A percentile compares a stretch with the other conserved stretches of the same genome.
These are phyloP conservation scores for Alternaria ventricosa DNA, from an alignment of 2,329 filamentous ascomycete species.

Conservation along the genomic window DNA sequence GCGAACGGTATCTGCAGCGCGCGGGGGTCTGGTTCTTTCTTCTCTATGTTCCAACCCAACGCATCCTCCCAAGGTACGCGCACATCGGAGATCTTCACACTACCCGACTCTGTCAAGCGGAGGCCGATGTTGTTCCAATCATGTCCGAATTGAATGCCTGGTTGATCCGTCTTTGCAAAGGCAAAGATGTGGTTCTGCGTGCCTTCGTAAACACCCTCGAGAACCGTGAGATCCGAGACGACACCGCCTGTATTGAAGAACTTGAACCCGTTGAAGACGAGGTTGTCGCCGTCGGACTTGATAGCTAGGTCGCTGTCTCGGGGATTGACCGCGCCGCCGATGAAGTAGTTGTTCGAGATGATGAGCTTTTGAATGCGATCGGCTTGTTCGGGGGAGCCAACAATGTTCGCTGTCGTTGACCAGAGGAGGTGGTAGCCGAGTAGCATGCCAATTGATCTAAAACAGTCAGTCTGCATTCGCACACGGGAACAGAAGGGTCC, in stretches of 20 bases:
- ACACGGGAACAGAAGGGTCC: neutral
- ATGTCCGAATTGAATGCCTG: conserved; percentile 63
- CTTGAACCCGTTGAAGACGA: conserved; percentile 69
- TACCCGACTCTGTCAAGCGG: conserved; percentile 68
- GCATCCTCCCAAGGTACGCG: conserved; percentile 66
- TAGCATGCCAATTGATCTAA: conserved; percentile 66
- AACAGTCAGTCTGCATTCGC: neutral
- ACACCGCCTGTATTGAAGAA: conserved; percentile 73
- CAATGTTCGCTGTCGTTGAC: conserved; percentile 66
- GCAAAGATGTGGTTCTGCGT: conserved; percentile 69
- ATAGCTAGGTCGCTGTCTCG: conserved; percentile 68
- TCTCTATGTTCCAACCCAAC: conserved; percentile 63
- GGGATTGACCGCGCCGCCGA: conserved; percentile 70
- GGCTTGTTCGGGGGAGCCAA: conserved; percentile 66
- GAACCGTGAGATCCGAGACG: conserved; percentile 68
- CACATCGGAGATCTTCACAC: conserved; percentile 66
- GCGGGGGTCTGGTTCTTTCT: conserved; percentile 59
- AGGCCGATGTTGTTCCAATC: conserved; percentile 72
- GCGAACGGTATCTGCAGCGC: conserved; percentile 63
- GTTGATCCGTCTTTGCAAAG: conserved; percentile 63
- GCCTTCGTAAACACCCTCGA: conserved; percentile 67
- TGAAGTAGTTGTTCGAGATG: conserved; percentile 69
- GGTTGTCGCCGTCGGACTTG: conserved; percentile 59
- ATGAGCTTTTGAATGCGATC: conserved; percentile 64
- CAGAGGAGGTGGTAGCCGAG: conserved; percentile 70